Conservation (phyloP, 805 yeast species). For the Lipomyces chichibuensis region DNA sequence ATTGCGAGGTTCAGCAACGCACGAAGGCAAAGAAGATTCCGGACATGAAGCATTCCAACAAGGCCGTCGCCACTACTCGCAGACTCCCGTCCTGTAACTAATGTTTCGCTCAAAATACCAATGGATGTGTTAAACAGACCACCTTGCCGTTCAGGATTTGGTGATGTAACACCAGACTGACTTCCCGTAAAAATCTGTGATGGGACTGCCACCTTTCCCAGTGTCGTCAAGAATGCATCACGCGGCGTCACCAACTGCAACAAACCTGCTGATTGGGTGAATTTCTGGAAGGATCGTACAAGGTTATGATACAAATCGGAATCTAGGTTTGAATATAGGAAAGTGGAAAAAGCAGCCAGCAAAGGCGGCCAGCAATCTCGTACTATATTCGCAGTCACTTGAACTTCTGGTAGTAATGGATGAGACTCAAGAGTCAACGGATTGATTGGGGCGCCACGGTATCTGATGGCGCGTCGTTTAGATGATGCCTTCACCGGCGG, state of each 20-base stretch:
- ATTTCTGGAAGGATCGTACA: slow-evolving; percentile 74
- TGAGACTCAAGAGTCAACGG: slow-evolving; percentile 34
- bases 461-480: slow-evolving; percentile 22
- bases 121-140: slow-evolving; percentile 24
- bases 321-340: slow-evolving; percentile 69
- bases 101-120: slow-evolving; percentile 34
- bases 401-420: slow-evolving; percentile 26
- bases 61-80: slow-evolving; percentile 9
- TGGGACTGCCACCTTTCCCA: slow-evolving; percentile 42
- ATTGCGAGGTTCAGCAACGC: slow-evolving; percentile 77
- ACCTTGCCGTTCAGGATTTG: slow-evolving; percentile 26
- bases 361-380: slow-evolving; percentile 45
- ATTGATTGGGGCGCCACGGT: slow-evolving; percentile 33
- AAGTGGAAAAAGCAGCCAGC: slow-evolving; percentile 52
- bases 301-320: slow-evolving; percentile 66
- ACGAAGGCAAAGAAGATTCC: slow-evolving; percentile 75
- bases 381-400: slow-evolving; percentile 32
- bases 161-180: slow-evolving; percentile 16
- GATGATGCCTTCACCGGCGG: slow-evolving; percentile 1
- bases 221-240: slow-evolving; percentile 54
- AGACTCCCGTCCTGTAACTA: slow-evolving; percentile 7
- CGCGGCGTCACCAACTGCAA: slow-evolving; percentile 60
- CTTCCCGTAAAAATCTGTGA: slow-evolving; percentile 30
- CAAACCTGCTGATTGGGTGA: slow-evolving; percentile 81
- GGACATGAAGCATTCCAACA: slow-evolving; percentile 51